Percentiles rank a stretch among this genome's conserved stretches.
Conservation (phyloP, 352 stramenopile genomes). For the Phytophthora boehmeriae region DNA sequence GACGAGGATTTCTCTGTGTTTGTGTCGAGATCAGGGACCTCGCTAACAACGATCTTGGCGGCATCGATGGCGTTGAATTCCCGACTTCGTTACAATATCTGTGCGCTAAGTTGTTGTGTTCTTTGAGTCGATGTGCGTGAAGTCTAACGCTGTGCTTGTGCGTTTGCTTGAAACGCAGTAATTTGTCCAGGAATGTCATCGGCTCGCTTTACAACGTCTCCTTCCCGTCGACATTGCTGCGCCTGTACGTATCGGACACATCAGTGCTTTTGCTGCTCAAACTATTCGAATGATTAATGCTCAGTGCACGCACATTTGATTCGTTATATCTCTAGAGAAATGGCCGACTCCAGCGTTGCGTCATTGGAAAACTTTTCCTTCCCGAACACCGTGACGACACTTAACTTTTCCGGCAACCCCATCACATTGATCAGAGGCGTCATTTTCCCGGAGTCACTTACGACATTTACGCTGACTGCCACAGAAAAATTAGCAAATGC, state of each 20-base stretch:
- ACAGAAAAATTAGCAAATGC: conserved; percentile 1
- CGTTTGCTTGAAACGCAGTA: conserved; percentile 34
- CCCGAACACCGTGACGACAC: conserved; percentile 31
- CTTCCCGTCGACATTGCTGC: conserved; percentile 33
- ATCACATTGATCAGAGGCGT: conserved; percentile 40
- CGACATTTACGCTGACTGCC: conserved; percentile 27
- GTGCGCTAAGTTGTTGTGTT: conserved; percentile 10
- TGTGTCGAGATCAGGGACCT: conserved; percentile 20
- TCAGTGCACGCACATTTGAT: not conserved
- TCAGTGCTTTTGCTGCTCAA: not conserved
- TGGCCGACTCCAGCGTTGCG: conserved; percentile 31
- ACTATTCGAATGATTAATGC: not conserved
- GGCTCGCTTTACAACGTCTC: conserved; percentile 26
- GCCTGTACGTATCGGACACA: conserved; percentile 31
- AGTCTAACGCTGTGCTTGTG: too few relatives aligned
- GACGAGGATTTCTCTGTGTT: not conserved
- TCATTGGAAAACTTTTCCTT: conserved; percentile 48
- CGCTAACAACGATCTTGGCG: conserved; percentile 26
- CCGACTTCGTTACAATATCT: conserved; percentile 29
- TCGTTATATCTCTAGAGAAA: conserved; percentile 15
- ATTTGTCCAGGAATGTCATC: conserved; percentile 47
- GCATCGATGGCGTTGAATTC: conserved; percentile 14
- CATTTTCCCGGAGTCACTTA: conserved; percentile 40
- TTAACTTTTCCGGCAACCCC: conserved; percentile 49
- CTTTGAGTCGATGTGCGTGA: not conserved